These are phyloP conservation scores for Plantago rigida DNA, from an alignment of 305 asterid genomes.

Conservation along the genomic window DNA sequence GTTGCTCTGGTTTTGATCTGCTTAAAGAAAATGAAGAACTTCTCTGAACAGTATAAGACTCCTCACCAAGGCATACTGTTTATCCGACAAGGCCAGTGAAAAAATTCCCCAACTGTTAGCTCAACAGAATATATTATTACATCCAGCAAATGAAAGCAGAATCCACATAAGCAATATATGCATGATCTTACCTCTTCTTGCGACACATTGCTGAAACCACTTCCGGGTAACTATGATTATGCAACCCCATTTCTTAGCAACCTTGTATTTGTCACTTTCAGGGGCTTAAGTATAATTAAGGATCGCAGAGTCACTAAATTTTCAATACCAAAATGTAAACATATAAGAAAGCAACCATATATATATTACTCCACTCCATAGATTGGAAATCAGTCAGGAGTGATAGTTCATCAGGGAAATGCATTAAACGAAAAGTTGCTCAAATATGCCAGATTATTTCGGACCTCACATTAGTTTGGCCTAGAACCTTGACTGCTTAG, in stretches of 20 bases:
- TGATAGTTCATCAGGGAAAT: constrained; percentile 19
- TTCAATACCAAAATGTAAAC: constrained; percentile 14
- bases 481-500: not conserved
- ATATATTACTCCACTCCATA: not conserved
- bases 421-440: constrained; percentile 1
- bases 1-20: constrained; percentile 39
- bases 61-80: constrained; percentile 83
- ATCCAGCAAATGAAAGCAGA: constrained; percentile 21
- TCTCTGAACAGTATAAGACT: constrained; percentile 69
- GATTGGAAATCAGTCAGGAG: constrained; percentile 14
- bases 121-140: constrained; percentile 15
- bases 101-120: constrained; percentile 15
- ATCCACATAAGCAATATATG: constrained; percentile 24
- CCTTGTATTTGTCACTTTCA: constrained; percentile 85
- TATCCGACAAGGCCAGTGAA: constrained; percentile 24
- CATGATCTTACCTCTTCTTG: constrained; percentile 66
- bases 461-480: not conserved
- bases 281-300: constrained; percentile 70
- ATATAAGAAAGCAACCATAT: not conserved
- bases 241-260: constrained; percentile 81
- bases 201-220: constrained; percentile 86
- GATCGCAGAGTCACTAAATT: constrained; percentile 29
- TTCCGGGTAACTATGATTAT: constrained; percentile 53
- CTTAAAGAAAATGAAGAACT: constrained; percentile 39
- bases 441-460: constrained; percentile 7